Percentiles rank a stretch among this genome's conserved stretches.
Conservation (phyloP, 23 red algal genomes). For the Gracilaria caudata region DNA sequence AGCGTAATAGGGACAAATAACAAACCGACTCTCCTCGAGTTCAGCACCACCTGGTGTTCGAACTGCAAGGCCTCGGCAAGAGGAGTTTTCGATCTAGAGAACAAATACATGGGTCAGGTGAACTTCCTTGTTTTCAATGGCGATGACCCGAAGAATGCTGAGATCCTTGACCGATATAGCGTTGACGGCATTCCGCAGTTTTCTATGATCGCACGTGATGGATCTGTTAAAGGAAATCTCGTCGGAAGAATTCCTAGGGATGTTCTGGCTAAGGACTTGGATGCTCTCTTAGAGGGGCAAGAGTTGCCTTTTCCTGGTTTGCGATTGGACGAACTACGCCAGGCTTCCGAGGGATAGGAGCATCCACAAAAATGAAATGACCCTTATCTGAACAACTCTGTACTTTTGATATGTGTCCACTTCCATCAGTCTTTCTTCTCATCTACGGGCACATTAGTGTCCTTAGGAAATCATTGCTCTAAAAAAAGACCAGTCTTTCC, state of each 20-base stretch:
- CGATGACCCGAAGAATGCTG: conserved; percentile 48
- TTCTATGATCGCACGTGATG: conserved; percentile 45
- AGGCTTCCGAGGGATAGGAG: neutral
- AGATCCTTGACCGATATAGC: conserved; percentile 52
- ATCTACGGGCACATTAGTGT: too few relatives aligned
- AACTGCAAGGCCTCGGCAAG: conserved; percentile 43
- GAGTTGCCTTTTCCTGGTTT: conserved; percentile 61
- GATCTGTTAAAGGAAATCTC: conserved; percentile 43
- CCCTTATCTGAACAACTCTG: too few relatives aligned
- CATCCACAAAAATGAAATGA: neutral
- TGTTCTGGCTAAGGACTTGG: conserved; percentile 54
- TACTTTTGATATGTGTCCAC: too few relatives aligned
- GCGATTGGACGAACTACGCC: conserved; percentile 8
- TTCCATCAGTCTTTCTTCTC: too few relatives aligned
- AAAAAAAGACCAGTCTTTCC: too few relatives aligned
- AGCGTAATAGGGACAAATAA: conserved; percentile 59
- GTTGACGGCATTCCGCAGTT: conserved; percentile 77
- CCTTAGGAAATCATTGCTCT: too few relatives aligned
- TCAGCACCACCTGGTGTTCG: conserved; percentile 66
- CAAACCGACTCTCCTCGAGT: conserved; percentile 61
- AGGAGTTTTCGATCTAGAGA: conserved; percentile 56
- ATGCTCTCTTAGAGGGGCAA: conserved; percentile 51
- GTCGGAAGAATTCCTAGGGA: conserved; percentile 61
- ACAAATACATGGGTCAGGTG: conserved; percentile 22
- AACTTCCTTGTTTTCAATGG: conserved; percentile 76